Evolutionary conservation across 768 basidiomycete species (phyloP).

Genomic region (Tremella yokohamensis): DNA sequence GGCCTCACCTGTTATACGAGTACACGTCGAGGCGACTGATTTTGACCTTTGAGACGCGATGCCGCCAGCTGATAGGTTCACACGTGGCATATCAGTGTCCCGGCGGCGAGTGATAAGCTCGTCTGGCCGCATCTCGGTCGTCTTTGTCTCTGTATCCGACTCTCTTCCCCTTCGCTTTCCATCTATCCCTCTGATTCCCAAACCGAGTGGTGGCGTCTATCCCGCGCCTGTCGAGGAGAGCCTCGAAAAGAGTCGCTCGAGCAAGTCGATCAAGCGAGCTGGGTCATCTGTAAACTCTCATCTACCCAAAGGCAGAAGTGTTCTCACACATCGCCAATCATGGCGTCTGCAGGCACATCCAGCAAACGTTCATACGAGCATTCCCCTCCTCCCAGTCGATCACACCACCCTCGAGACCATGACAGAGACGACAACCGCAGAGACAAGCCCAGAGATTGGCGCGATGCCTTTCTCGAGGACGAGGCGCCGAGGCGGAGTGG

Average conservation of each 20-base stretch:
- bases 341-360: slow-evolving; percentile 25
- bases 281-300: slow-evolving; percentile 24
- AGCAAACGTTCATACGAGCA: slow-evolving; percentile 28
- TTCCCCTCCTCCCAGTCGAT: background rate
- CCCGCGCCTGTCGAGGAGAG: too few species aligned
- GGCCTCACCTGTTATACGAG: too few species aligned
- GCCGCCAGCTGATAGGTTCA: too few species aligned
- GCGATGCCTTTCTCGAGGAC: slow-evolving; percentile 48
- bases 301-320: slow-evolving; percentile 14
- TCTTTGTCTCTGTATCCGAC: too few species aligned
- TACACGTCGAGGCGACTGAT: slow-evolving; percentile 19
- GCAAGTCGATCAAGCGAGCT: too few species aligned
- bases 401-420: slow-evolving; percentile 6
- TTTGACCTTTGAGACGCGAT: background rate
- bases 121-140: too few species aligned
- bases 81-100: background rate
- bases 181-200: too few species aligned
- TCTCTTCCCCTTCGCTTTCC: too few species aligned
- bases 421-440: slow-evolving; percentile 1
- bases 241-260: too few species aligned
- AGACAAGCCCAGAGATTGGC: slow-evolving; percentile 45
- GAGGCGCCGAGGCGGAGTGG: slow-evolving; percentile 10
- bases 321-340: slow-evolving; percentile 24
- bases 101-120: too few species aligned
- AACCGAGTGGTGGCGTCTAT: too few species aligned